Base-by-base conservation (phyloP, 306 rosid genomes). In the Arachis hypogaea region DNA sequence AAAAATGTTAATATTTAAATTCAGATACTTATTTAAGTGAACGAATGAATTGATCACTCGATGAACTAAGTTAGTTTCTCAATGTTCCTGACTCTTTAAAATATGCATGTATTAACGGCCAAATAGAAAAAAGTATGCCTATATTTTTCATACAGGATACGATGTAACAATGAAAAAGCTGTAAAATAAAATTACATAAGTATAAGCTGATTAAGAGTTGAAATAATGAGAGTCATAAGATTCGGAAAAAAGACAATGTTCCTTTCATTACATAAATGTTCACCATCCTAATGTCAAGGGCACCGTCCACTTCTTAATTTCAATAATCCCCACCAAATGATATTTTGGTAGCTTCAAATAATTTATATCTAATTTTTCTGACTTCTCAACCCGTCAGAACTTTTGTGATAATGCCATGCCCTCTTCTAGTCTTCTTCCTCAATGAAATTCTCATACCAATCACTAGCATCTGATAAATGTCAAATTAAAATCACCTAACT, bases 241-340 rank as follows among this genome's bases (percentile, higher is more conserved):
- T 4, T 2, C 4, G 38, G 38, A 33, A 12, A 5, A 11, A 28
- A 5, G 50, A 45, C 7, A 9, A 30, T 30, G 73, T 43, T 81
- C 41, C 75, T 80, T 76, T 71, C 82, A 77, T 41, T 5, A 68
- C 71, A 55, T 43, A 16, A 46, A 28, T 70, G 59, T 71, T 63
- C 79, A 73, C 73, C 75, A 68, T 9, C 87, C 66, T 50, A 59
- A 45, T 50, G 60, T 63, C 77, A 54, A 73, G 57, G 70, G 41
- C 85, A 73, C 84, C 75, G 68, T 59, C 84, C 47, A 75, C 59
- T 77, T 72, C 64, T 74, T 61, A 46, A 67, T 81, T 76, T 75
- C 83, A 74, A 70, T 71, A 38, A 52, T 68, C 64, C 65, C 59
- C 72, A 28, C 71, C 44, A 51, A 55, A 60, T 59, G 22, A 71